Evolutionary conservation across 768 basidiomycete species (phyloP).

Genomic region (Psilocybe tampanensis): DNA sequence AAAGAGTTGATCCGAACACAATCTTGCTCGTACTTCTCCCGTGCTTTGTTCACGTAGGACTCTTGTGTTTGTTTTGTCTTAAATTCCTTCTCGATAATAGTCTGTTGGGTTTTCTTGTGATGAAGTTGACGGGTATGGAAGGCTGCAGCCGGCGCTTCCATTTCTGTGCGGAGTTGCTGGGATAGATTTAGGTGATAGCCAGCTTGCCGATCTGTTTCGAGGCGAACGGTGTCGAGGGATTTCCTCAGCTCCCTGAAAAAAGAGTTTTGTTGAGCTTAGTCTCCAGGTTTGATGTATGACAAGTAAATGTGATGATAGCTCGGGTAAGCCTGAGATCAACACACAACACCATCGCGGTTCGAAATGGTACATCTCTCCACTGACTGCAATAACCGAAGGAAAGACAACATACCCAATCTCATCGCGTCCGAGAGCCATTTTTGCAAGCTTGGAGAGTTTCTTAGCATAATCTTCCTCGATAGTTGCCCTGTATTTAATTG

Average conservation of each 20-base stretch:
- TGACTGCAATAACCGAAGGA: neutral
- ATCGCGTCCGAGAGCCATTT: slow-evolving; percentile 76
- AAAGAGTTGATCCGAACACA: slow-evolving; percentile 93
- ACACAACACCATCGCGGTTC: neutral
- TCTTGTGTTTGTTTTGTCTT: slow-evolving; percentile 90
- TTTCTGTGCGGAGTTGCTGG: slow-evolving; percentile 70
- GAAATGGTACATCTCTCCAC: neutral
- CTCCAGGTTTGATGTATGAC: neutral
- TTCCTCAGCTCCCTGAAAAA: slow-evolving; percentile 73
- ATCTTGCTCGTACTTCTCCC: slow-evolving; percentile 92
- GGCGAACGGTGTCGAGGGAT: slow-evolving; percentile 76
- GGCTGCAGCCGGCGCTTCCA: slow-evolving; percentile 65
- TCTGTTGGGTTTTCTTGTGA: slow-evolving; percentile 74
- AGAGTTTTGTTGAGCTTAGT: neutral
- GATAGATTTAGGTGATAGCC: slow-evolving; percentile 73
- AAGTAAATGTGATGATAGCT: neutral
- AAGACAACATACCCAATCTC: slow-evolving; percentile 81
- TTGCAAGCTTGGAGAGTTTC: slow-evolving; percentile 77
- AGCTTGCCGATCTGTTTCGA: slow-evolving; percentile 86
- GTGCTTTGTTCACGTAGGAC: slow-evolving; percentile 81
- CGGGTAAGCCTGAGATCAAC: neutral
- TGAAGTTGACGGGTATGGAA: slow-evolving; percentile 69
- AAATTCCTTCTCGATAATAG: slow-evolving; percentile 85
- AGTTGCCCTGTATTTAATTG: slow-evolving; percentile 53
- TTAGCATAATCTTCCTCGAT: slow-evolving; percentile 98